Evolutionary conservation across 1,139 yeast species (phyloP), one percentile per base, ranked within the genome.

Genomic region (Nakaseomyces uthaithaninus): DNA sequence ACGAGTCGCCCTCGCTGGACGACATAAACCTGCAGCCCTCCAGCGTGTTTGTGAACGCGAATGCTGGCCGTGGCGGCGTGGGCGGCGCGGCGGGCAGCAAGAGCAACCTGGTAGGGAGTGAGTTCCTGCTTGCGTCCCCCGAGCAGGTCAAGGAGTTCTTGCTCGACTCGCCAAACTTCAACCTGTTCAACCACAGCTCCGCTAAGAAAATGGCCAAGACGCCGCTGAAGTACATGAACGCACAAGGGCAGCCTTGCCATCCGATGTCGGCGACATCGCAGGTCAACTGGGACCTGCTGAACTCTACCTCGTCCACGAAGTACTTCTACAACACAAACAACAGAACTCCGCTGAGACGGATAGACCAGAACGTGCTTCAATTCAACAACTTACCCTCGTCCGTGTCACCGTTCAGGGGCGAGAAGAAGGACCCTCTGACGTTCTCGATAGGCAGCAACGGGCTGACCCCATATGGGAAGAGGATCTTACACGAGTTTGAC

Each of bases 191-290:
- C 33, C 15, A 19, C 18, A 26, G 25, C 16, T 14, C 43, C 54
- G 20, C 52, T 26, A 56, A 53, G 36, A 57, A 62, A 2, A 62
- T 62, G 12, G 60, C 62, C 16, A 59, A 54, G 50, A 55, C 62
- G 9, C 62, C 63, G 3, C 44, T 59, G 25, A 45, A 53, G 35
- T 59, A 57, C 40, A 45, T 55, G 9, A 48, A 53, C 12, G 52
- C 33, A 27, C 22, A 15, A 5, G 9, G 22, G 17, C 18, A 51
- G 12, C 33, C 40, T 22, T 37, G 23, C 4, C 33, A 28, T 11
- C 33, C 33, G 2, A 16, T 4, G 2, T 28, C 33, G 9, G 33
- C 33, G 22, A n/a, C n/a, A n/a, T 28, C 36, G 8, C 45, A 9
- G 39, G n/a, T 35, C 11, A 37, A 15, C 34, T 23, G 35, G 33